phyloP scores from a whole-genome alignment of 2,329 filamentous ascomycete species.

The Tricladium varicosporioides region DNA sequence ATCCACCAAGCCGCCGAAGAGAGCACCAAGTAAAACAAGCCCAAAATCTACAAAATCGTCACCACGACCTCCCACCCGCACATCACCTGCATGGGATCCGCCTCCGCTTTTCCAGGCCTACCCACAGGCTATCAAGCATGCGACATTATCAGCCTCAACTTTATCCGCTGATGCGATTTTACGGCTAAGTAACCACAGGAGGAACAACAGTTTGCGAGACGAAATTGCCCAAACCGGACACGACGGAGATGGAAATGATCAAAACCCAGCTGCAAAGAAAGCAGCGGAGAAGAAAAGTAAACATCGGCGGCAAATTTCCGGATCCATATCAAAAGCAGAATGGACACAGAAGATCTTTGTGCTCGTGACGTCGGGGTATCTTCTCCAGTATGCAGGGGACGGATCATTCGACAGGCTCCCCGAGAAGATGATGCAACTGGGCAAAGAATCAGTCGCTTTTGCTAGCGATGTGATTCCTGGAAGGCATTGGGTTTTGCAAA shows the following conservation, averaged over 20 bases:
- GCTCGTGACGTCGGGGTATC: slow-evolving; percentile 64
- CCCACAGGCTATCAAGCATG: slow-evolving; percentile 77
- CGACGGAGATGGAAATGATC: slow-evolving; percentile 16
- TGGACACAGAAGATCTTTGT: slow-evolving; percentile 73
- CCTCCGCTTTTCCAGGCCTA: slow-evolving; percentile 86
- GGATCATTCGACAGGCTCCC: slow-evolving; percentile 70
- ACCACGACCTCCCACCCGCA: slow-evolving; percentile 18
- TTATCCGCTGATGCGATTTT: slow-evolving; percentile 68
- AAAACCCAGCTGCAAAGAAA: slow-evolving; percentile 28
- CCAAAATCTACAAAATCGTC: slow-evolving; percentile 22
- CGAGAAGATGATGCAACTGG: slow-evolving; percentile 70
- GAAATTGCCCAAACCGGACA: slow-evolving; percentile 32
- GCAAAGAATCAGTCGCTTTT: slow-evolving; percentile 75
- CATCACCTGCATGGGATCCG: slow-evolving; percentile 52
- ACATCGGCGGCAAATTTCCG: slow-evolving; percentile 34
- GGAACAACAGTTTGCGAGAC: slow-evolving; percentile 44
- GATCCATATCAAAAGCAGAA: slow-evolving; percentile 47
- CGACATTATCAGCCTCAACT: slow-evolving; percentile 64
- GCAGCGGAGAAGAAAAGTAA: slow-evolving; percentile 45
- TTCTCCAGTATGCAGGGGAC: slow-evolving; percentile 72
- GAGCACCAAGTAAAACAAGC: slow-evolving; percentile 15
- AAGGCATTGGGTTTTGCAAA: slow-evolving; percentile 75
- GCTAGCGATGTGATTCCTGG: slow-evolving; percentile 78
- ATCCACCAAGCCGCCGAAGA: slow-evolving; percentile 17
- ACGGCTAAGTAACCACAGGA: slow-evolving; percentile 52